Evolutionary conservation across 2,329 filamentous ascomycete genomes (phyloP).

Genomic region (Epichloe brachyelytri): DNA sequence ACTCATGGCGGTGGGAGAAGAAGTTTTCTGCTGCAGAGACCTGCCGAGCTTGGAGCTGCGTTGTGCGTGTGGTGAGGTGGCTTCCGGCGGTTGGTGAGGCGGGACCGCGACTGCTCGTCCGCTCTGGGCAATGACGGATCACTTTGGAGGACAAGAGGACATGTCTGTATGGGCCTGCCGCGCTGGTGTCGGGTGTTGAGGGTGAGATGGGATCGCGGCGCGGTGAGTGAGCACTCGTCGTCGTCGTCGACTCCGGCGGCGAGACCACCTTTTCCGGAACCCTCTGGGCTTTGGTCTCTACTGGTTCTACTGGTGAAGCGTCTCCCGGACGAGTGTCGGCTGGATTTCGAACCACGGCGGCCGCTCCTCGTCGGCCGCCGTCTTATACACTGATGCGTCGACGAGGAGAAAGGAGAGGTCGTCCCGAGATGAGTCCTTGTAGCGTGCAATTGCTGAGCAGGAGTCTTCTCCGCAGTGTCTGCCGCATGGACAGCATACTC

Average conservation of each 20-base stretch:
- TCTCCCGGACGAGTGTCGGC: too few species aligned
- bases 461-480: neutral
- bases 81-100: neutral
- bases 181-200: neutral
- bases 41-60: slow-evolving; percentile 12
- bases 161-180: slow-evolving; percentile 3
- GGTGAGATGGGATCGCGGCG: neutral
- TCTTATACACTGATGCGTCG: slow-evolving; percentile 1
- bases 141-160: slow-evolving; percentile 8
- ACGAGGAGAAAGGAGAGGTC: slow-evolving; percentile 4
- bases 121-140: slow-evolving; percentile 7
- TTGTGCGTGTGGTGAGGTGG: slow-evolving; percentile 4
- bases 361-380: neutral
- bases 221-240: neutral
- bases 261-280: too few species aligned
- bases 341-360: too few species aligned
- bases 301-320: neutral
- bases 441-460: neutral
- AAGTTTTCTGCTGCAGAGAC: slow-evolving; percentile 18
- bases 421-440: neutral
- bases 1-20: slow-evolving; percentile 19
- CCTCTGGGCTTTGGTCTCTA: too few species aligned
- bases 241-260: too few species aligned
- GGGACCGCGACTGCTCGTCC: neutral
- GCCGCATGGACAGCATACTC: slow-evolving; percentile 3